Evolutionary conservation across 2,329 filamentous ascomycete species (phyloP).

Genomic region (Onygenales sp.): DNA sequence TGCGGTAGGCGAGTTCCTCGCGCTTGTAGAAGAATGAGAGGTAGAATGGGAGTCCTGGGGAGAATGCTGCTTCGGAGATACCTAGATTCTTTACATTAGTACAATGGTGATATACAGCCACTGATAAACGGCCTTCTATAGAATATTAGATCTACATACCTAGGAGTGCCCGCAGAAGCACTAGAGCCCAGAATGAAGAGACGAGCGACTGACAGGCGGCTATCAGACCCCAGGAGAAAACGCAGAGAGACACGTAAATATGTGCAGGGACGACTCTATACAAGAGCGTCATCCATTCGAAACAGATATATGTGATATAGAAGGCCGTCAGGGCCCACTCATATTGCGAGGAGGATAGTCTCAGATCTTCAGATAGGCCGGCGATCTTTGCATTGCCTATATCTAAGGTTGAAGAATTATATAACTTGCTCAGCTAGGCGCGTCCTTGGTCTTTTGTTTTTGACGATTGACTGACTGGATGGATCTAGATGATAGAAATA

Average conservation of each 20-base stretch:
- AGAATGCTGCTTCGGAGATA: constrained; percentile 52
- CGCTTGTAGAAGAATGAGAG: constrained; percentile 54
- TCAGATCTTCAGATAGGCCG: constrained; percentile 45
- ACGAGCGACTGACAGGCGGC: constrained; percentile 64
- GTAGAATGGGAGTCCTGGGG: constrained; percentile 55
- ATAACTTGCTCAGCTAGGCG: not conserved
- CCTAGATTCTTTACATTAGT: no score
- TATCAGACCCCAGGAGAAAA: constrained; percentile 68
- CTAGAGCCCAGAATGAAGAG: constrained; percentile 52
- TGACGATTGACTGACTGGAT: no score
- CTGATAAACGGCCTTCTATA: no score
- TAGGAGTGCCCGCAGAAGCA: constrained; percentile 33
- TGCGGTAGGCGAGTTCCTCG: constrained; percentile 72
- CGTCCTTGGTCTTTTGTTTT: no score
- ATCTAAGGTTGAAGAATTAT: constrained; percentile 24
- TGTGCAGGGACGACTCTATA: constrained; percentile 52
- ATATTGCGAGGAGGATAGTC: constrained; percentile 47
- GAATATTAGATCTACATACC: constrained; percentile 20
- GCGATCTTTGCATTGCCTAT: constrained; percentile 56
- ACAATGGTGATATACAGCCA: no score
- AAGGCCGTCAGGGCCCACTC: constrained; percentile 54
- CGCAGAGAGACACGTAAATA: constrained; percentile 50
- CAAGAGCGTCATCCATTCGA: constrained; percentile 58
- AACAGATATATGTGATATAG: constrained; percentile 55
- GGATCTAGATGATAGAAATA: not conserved